Conservation (phyloP, 208 protist genomes). For the Balamuthia mandrillaris region DNA sequence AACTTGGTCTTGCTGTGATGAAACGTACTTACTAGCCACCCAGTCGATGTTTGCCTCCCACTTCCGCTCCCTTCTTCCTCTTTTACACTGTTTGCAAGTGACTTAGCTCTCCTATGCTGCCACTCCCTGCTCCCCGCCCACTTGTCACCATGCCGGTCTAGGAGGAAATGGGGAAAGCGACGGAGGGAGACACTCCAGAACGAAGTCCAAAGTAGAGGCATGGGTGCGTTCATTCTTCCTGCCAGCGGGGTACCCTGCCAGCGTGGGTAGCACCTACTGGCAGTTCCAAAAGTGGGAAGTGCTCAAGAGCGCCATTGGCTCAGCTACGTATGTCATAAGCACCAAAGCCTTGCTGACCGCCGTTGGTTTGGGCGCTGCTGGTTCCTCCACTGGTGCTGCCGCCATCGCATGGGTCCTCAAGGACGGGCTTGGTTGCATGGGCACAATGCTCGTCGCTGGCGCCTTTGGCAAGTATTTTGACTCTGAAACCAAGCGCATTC, state of each 20-base stretch:
- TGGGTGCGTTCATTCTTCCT: slow-evolving; percentile 28
- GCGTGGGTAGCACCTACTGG: background rate
- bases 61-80: too few relatives aligned
- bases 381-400: background rate
- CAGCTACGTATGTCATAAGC: background rate
- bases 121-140: too few relatives aligned
- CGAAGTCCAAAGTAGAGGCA: too few relatives aligned
- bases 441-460: slow-evolving; percentile 20
- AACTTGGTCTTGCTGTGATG: too few relatives aligned
- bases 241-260: background rate
- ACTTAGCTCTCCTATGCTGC: too few relatives aligned
- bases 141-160: too few relatives aligned
- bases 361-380: background rate
- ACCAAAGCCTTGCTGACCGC: slow-evolving; percentile 9
- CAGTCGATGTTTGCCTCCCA: too few relatives aligned
- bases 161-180: too few relatives aligned
- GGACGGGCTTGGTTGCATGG: slow-evolving; percentile 13
- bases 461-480: slow-evolving; percentile 31
- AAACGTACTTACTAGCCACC: too few relatives aligned
- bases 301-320: background rate
- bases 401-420: slow-evolving; percentile 33
- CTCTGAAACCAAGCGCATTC: slow-evolving; percentile 27
- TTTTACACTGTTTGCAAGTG: too few relatives aligned
- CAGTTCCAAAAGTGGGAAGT: slow-evolving; percentile 35
- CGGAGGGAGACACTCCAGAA: too few relatives aligned